Evolutionary conservation across 805 yeast species (phyloP).

Genomic region (Brettanomyces anomalus): DNA sequence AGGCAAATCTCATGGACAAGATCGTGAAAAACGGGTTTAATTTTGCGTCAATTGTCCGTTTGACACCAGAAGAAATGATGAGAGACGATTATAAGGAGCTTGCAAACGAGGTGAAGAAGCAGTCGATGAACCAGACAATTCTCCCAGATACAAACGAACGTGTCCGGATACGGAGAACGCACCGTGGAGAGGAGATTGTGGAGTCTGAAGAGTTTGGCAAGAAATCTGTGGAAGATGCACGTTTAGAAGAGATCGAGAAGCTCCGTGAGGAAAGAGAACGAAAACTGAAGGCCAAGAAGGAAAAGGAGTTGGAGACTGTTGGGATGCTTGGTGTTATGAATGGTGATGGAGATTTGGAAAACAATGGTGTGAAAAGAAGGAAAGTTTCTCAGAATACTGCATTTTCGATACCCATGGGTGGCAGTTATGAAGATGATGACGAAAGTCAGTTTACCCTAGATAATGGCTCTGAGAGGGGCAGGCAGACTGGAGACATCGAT

Average conservation of each 20-base stretch:
- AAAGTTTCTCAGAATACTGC: no score
- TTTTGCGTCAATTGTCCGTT: slow-evolving; percentile 48
- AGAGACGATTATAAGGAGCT: slow-evolving; percentile 62
- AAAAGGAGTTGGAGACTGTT: slow-evolving; percentile 3
- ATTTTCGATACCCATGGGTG: slow-evolving; percentile 1
- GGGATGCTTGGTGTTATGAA: slow-evolving; percentile 1
- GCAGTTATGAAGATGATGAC: slow-evolving; percentile 4
- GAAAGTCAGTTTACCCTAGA: background rate
- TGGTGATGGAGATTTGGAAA: background rate
- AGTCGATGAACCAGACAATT: slow-evolving; percentile 60
- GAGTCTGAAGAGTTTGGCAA: slow-evolving; percentile 34
- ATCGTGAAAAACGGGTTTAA: slow-evolving; percentile 46
- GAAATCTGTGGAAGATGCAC: slow-evolving; percentile 22
- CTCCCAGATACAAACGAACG: slow-evolving; percentile 35
- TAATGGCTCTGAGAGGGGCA: no score
- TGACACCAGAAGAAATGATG: slow-evolving; percentile 66
- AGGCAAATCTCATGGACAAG: slow-evolving; percentile 50
- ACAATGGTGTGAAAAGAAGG: background rate
- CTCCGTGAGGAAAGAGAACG: slow-evolving; percentile 9
- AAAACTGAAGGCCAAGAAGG: slow-evolving; percentile 7
- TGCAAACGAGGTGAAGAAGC: slow-evolving; percentile 63
- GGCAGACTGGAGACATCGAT: no score
- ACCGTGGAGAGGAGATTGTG: slow-evolving; percentile 80
- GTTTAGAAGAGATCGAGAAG: slow-evolving; percentile 19
- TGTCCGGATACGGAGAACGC: slow-evolving; percentile 70